Evolutionary conservation across 208 protist species (phyloP).

Genomic region (Trypanosoma mega): DNA sequence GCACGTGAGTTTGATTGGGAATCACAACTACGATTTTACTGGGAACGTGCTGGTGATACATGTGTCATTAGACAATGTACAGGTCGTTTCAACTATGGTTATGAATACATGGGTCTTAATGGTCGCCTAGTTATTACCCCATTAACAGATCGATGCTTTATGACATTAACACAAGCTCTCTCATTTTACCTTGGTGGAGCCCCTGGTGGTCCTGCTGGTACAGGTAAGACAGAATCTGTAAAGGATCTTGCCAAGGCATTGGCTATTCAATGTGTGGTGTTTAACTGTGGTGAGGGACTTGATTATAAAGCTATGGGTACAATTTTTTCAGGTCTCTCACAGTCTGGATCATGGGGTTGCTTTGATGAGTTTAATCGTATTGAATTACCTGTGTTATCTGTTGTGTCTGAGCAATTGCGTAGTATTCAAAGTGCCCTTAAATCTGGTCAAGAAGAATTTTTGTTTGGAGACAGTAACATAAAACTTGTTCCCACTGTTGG

Average conservation of each 20-base stretch:
- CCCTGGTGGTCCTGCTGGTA: slow-evolving; percentile 95
- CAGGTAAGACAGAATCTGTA: slow-evolving; percentile 98
- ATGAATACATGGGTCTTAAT: slow-evolving; percentile 99
- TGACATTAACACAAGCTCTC: slow-evolving; percentile 98
- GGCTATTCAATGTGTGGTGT: slow-evolving; percentile 97
- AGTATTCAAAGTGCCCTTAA: slow-evolving; percentile 96
- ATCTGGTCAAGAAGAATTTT: slow-evolving; percentile 79
- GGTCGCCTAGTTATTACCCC: slow-evolving; percentile 99
- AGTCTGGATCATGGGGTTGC: slow-evolving; percentile 98
- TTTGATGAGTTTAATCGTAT: slow-evolving; percentile 99
- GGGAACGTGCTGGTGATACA: slow-evolving; percentile 94
- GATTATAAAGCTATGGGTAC: slow-evolving; percentile 98
- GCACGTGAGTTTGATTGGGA: slow-evolving; percentile 99
- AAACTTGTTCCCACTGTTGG: slow-evolving; percentile 92
- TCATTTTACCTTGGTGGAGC: slow-evolving; percentile 96
- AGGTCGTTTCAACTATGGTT: slow-evolving; percentile 96
- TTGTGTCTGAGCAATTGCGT: slow-evolving; percentile 98
- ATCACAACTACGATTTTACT: slow-evolving; percentile 99
- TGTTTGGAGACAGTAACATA: slow-evolving; percentile 91
- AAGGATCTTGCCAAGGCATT: slow-evolving; percentile 98
- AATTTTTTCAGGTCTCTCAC: slow-evolving; percentile 98
- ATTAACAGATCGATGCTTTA: slow-evolving; percentile 98
- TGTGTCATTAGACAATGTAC: slow-evolving; percentile 97
- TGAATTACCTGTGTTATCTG: slow-evolving; percentile 98
- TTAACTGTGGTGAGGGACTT: slow-evolving; percentile 99